Percentiles rank a stretch among this genome's conserved stretches.
Evolutionary conservation across 2,329 filamentous ascomycete genomes (phyloP).

Genomic region (Nigrospora oryzae): DNA sequence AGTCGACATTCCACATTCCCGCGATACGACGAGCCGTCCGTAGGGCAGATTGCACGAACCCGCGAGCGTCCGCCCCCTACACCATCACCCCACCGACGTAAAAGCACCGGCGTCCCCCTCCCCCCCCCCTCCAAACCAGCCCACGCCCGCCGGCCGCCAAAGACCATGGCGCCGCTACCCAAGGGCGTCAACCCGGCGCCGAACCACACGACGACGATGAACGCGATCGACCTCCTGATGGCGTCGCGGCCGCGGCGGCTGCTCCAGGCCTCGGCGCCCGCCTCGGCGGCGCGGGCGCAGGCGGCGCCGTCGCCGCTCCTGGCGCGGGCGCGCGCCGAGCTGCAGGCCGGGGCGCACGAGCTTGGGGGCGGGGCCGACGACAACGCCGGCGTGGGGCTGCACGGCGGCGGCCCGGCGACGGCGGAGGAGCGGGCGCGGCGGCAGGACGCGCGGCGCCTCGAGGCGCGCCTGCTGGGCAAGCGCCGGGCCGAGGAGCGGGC

Average conservation of each 20-base stretch:
- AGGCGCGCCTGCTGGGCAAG: slow-evolving; percentile 1
- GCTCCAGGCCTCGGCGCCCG: neutral
- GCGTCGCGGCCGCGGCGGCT: slow-evolving; percentile 8
- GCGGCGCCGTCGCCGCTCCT: neutral
- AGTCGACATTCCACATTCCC: no score
- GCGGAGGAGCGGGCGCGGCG: neutral
- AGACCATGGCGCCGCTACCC: no score
- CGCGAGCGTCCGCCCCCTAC: no score
- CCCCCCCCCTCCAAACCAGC: no score
- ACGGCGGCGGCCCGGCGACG: slow-evolving; percentile 4
- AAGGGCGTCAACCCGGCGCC: slow-evolving; percentile 19
- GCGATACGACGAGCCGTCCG: no score
- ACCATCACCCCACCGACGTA: no score
- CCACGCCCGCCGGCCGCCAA: no score
- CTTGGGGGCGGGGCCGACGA: slow-evolving; percentile 5
- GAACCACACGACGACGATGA: slow-evolving; percentile 18
- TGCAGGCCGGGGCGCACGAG: slow-evolving; percentile 3
- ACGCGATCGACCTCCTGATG: slow-evolving; percentile 17
- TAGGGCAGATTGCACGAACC: no score
- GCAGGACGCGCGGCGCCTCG: neutral
- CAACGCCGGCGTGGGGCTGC: slow-evolving; percentile 11
- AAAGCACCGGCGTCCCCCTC: no score
- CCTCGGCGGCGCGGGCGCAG: neutral
- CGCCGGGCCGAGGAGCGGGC: slow-evolving; percentile 9
- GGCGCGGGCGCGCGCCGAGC: neutral